A percentile compares a stretch with the other conserved stretches of the same genome.
Conservation (phyloP, 169 alveolate genomes). For the Prorocentrum cordatum region DNA sequence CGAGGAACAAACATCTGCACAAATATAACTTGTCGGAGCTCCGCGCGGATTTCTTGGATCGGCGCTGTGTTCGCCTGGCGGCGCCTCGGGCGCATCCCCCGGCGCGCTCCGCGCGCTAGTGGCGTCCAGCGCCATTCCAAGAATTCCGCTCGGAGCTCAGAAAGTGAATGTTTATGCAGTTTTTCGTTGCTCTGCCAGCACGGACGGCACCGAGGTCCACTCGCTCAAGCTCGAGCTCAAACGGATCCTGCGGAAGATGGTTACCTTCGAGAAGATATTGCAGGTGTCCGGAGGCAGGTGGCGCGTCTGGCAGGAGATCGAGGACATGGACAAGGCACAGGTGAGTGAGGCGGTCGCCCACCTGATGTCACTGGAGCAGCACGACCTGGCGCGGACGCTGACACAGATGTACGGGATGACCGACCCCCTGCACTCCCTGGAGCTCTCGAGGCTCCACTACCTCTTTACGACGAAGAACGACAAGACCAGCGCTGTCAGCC, state of each 20-base stretch:
- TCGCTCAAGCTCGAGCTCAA: not conserved
- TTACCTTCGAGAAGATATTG: conserved; percentile 50
- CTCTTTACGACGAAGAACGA: conserved; percentile 54
- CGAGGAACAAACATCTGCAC: no score
- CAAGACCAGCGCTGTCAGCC: conserved; percentile 52
- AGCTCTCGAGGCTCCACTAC: conserved; percentile 52
- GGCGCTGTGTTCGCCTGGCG: no score
- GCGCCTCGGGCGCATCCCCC: no score
- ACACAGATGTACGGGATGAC: conserved; percentile 62
- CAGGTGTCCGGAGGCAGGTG: conserved; percentile 60
- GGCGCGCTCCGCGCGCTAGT: no score
- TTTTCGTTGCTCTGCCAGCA: no score
- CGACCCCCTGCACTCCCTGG: conserved; percentile 66
- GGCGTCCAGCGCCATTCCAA: no score
- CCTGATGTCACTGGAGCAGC: conserved; percentile 55
- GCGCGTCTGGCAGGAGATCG: conserved; percentile 71
- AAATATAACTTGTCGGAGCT: no score
- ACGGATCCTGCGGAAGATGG: not conserved
- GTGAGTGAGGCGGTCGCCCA: conserved; percentile 59
- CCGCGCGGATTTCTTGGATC: no score
- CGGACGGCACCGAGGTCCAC: no score
- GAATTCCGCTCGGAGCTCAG: no score
- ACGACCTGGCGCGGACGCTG: conserved; percentile 56
- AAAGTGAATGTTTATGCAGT: no score
- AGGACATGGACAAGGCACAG: conserved; percentile 2